Base-by-base conservation (phyloP, 2,329 filamentous ascomycete species). In the Lasiodiplodia sp. region DNA sequence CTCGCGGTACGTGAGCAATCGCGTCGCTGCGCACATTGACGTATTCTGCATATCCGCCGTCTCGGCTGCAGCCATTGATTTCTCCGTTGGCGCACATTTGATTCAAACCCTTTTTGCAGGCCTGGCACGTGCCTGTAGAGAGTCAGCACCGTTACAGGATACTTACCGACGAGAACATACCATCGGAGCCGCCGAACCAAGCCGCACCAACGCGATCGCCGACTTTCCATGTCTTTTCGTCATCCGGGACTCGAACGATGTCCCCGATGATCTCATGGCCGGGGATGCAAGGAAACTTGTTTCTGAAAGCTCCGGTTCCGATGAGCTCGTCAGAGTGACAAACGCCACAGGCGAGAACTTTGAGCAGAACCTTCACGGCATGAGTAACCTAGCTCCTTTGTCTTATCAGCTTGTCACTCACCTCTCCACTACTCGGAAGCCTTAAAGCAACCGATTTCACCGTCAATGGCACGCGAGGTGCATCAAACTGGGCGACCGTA, bases 211-310 rank as follows among this genome's bases (percentile, higher is more conserved):
- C 87, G 2, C 88, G 84, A 68, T 92, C 90, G 12, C 91, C 91
- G 1, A 87, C 81, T 69, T 86, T 83, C 82, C 90, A 89, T 23
- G 82, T 80, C 67, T 83, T 86, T 63, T 90, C 89, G 1, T 77
- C 80, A 0, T 85, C 80, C 6, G 88, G 88, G 0, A 92, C 77
- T 6, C 86, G 86, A 14, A 87, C 89, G 3, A 94, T 83, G 16
- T 87, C 86, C 10, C 91, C 91, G 66, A 94, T 86, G 40, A 91
- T 81, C 76, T 94, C 91, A 79, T 94, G 91, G 28, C 92, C 92
- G 0, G 90, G 88, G 2, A 89, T 79, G 6, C 28, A 28, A 28
- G 28, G 28, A 28, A 28, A 87, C 84, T 1, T 90, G 90, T 72
- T 56, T 68, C 87, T 87, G 52, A 90, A 80, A 4, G 23, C 14